Conservation (phyloP, 2,329 filamentous ascomycete species). For the Tricladium varicosporioides region DNA sequence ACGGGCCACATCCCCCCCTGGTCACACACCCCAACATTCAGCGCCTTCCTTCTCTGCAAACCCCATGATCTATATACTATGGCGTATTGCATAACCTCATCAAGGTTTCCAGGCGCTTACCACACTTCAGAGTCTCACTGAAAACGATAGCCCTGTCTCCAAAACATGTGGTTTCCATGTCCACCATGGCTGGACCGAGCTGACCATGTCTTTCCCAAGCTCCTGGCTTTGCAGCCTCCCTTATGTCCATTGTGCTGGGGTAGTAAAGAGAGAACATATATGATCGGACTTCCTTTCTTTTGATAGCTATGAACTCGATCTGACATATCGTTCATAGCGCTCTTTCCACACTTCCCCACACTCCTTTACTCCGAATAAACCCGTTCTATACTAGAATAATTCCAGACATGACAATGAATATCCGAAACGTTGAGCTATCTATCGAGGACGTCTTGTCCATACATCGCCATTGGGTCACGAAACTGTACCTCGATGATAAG, state of each 20-base stretch:
- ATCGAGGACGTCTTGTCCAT: conserved; percentile 23
- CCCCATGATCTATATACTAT: neutral
- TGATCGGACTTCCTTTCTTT: neutral
- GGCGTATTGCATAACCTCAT: neutral
- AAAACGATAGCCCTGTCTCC: neutral
- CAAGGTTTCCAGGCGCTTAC: no score
- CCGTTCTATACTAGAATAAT: neutral
- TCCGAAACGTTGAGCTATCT: conserved; percentile 19
- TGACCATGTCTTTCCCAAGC: no score
- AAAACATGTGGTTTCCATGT: neutral
- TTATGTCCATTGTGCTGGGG: neutral
- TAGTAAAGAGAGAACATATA: neutral
- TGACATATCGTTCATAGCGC: neutral
- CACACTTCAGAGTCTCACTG: neutral
- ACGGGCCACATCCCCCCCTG: neutral
- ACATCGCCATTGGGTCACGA: conserved; percentile 22
- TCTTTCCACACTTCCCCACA: neutral
- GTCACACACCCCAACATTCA: neutral
- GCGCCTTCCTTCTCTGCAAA: neutral
- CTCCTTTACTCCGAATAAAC: neutral
- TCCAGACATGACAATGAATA: conserved; percentile 14
- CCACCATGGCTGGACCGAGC: neutral
- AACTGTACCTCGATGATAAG: conserved; percentile 21
- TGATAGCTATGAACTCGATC: neutral
- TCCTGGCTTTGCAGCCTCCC: neutral